phyloP scores from a whole-genome alignment of 177 flowering plant species.

The Vitis hybrid region DNA sequence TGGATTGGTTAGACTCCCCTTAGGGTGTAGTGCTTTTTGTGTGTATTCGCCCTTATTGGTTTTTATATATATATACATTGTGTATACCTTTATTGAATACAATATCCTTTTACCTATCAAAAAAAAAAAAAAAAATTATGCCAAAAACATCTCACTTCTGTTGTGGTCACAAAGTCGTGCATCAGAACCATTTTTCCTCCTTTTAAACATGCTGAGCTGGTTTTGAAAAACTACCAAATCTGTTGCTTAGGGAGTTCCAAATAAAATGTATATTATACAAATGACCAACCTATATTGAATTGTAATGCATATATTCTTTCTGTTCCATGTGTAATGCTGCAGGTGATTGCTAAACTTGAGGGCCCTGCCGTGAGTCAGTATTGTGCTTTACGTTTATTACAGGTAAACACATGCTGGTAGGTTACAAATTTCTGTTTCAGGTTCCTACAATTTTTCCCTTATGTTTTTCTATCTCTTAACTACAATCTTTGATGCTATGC shows the following conservation, averaged over 20 bases:
- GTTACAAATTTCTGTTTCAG: background rate
- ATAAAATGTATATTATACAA: no score
- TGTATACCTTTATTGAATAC: no score
- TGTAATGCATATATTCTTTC: background rate
- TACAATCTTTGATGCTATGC: constrained; percentile 15
- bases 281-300: background rate
- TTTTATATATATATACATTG: no score
- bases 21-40: no score
- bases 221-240: background rate
- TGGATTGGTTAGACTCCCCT: no score
- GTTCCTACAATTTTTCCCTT: background rate
- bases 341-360: constrained; percentile 99
- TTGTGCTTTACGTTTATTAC: constrained; percentile 88
- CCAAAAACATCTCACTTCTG: no score
- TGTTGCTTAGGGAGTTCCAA: background rate
- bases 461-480: background rate
- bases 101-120: no score
- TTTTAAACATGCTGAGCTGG: background rate
- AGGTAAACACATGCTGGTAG: constrained; percentile 43
- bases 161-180: background rate
- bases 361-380: constrained; percentile 98
- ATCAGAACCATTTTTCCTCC: background rate
- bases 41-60: no score
- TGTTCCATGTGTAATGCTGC: constrained; percentile 16
- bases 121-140: background rate